Conservation (phyloP, 495 filamentous ascomycete species). For the Xylona heveae region DNA sequence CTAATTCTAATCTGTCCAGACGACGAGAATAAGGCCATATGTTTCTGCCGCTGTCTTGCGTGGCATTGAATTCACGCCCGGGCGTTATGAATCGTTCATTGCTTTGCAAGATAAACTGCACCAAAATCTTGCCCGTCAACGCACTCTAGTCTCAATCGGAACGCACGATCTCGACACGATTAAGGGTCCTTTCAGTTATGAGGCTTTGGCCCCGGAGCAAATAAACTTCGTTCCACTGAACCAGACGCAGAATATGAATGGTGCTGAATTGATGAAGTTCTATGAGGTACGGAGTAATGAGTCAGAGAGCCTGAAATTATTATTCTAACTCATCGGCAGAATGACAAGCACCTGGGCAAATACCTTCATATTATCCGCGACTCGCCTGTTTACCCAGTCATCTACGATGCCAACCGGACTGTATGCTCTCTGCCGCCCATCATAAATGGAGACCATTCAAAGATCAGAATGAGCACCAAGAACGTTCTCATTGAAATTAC, state of each 20-base stretch:
- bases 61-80: slow-evolving; percentile 76
- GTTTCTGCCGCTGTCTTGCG: slow-evolving; percentile 75
- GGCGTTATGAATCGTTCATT: slow-evolving; percentile 92
- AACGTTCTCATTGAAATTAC: slow-evolving; percentile 97
- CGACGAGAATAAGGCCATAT: slow-evolving; percentile 59
- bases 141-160: slow-evolving; percentile 86
- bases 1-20: slow-evolving; percentile 22
- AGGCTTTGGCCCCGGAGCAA: slow-evolving; percentile 75
- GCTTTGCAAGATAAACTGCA: slow-evolving; percentile 94
- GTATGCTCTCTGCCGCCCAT: slow-evolving; percentile 93
- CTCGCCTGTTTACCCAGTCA: slow-evolving; percentile 88
- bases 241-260: slow-evolving; percentile 72
- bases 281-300: slow-evolving; percentile 69
- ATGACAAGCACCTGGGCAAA: slow-evolving; percentile 59
- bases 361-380: slow-evolving; percentile 87
- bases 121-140: slow-evolving; percentile 80
- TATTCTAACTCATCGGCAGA: slow-evolving; percentile 29
- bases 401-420: slow-evolving; percentile 68
- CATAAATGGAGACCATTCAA: slow-evolving; percentile 93
- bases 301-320: no score
- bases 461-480: slow-evolving; percentile 71
- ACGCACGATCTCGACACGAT: slow-evolving; percentile 93
- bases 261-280: slow-evolving; percentile 75
- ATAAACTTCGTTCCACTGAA: slow-evolving; percentile 85
- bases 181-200: slow-evolving; percentile 88